Conservation (phyloP, 148 eudicot genomes). For the Gaultheria prostrata region DNA sequence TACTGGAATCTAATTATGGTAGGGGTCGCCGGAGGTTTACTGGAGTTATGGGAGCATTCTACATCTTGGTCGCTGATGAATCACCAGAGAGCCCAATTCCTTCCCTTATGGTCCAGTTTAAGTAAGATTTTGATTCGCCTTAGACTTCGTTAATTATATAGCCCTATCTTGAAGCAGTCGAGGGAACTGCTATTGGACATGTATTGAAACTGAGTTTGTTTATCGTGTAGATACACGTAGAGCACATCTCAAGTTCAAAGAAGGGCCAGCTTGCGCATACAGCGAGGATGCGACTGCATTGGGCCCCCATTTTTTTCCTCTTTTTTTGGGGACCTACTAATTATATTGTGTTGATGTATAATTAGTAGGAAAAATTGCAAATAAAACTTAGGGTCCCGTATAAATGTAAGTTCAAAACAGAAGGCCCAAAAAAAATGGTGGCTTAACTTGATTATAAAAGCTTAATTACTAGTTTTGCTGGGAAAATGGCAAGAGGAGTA, state of each 20-base stretch:
- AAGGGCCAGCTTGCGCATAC: too few relatives aligned
- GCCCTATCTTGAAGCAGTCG: background rate
- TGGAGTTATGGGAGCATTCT: slow-evolving; percentile 94
- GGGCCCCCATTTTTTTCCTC: too few relatives aligned
- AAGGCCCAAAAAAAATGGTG: too few relatives aligned
- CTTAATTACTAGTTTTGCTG: too few relatives aligned
- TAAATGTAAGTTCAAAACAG: too few relatives aligned
- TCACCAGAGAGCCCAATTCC: slow-evolving; percentile 20
- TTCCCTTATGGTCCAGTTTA: slow-evolving; percentile 7
- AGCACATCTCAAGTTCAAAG: background rate
- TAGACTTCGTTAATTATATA: background rate
- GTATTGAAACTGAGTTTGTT: background rate
- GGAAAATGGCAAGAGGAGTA: too few relatives aligned
- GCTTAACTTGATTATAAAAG: too few relatives aligned
- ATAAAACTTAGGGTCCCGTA: too few relatives aligned
- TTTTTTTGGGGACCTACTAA: too few relatives aligned
- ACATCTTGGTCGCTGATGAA: slow-evolving; percentile 66
- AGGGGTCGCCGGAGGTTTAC: slow-evolving; percentile 43
- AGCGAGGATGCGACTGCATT: too few relatives aligned
- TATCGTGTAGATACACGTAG: background rate
- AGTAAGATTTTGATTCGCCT: slow-evolving; percentile 24
- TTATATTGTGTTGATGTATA: too few relatives aligned
- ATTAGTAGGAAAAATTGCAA: too few relatives aligned
- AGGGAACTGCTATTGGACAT: background rate
- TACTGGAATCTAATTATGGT: slow-evolving; percentile 73